Evolutionary conservation across 1,284 basidiomycete genomes (phyloP), one percentile per base, ranked within the genome.

Genomic region (Cryptococcus sp.): DNA sequence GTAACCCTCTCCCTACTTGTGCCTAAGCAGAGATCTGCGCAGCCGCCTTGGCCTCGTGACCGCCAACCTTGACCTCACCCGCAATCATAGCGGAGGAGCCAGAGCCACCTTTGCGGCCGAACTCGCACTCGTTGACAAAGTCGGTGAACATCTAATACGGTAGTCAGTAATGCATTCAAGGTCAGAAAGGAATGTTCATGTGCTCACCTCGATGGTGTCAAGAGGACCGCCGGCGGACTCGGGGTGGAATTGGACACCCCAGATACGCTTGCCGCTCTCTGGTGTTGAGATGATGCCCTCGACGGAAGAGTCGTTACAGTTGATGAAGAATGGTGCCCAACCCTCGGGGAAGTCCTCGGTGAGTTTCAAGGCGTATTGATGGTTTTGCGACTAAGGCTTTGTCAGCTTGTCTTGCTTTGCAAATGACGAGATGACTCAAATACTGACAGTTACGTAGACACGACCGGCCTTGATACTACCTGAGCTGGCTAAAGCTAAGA

Each of bases 301-400:
- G n/a, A 95, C 91, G 1, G 91, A 94, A 20, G 92, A 94, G 79
- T 95, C 79, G 75, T 96, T 96, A 80, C 91, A 95, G 80, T 96
- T 96, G 81, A 96, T 93, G 82, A 96, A 96, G 84, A 94, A 95
- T 0, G 93, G 93, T 66, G 94, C 92, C 92, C 91, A 97, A 22
- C 92, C 94, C 59, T 83, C 81, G 26, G 93, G 93, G 88, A 96
- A 96, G 3, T 91, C 88, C 71, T 97, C 93, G 60, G 89, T 87
- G 53, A 97, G 80, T 73, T 86, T 88, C 62, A 96, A 81, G n/a
- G 94, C 94, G 76, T 97, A 97, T 72, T 97, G 93, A 78, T 94
- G 89, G 77, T 94, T 93, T 84, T 93, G 91, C 66, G 74, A 76
- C 63, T 73, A 49, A 44, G 11, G 23, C 26, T 22, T 34, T 49